Percentiles rank a stretch among this genome's conserved stretches.
Evolutionary conservation across 306 rosid species (phyloP).

Genomic region (Nissolia schottii): DNA sequence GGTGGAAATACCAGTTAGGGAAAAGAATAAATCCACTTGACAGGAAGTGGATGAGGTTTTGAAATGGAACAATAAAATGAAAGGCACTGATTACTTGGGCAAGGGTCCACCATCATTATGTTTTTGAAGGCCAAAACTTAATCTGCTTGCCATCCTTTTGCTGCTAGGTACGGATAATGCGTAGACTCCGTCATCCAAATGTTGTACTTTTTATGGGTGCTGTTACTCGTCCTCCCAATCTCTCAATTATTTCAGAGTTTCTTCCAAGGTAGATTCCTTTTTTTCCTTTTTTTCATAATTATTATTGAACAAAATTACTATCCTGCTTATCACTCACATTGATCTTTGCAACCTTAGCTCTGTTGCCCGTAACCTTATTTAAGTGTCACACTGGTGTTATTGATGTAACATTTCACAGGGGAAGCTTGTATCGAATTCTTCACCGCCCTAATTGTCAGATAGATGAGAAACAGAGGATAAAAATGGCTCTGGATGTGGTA

Average conservation of each 20-base stretch:
- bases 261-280: conserved; percentile 73
- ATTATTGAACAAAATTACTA: neutral
- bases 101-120: conserved; percentile 6
- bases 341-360: conserved; percentile 14
- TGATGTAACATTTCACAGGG: conserved; percentile 51
- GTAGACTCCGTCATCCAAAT: conserved; percentile 94
- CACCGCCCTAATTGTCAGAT: conserved; percentile 88
- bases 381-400: neutral
- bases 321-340: neutral
- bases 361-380: conserved; percentile 12
- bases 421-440: conserved; percentile 83
- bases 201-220: conserved; percentile 99
- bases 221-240: conserved; percentile 95
- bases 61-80: conserved; percentile 1
- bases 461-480: conserved; percentile 87
- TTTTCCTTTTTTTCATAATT: neutral
- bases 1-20: neutral
- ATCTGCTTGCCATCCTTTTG: conserved; percentile 24
- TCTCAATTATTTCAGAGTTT: conserved; percentile 92
- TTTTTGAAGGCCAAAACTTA: conserved; percentile 1
- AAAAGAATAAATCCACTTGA: neutral
- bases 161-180: conserved; percentile 92
- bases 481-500: conserved; percentile 99
- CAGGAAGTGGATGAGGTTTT: neutral
- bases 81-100: neutral